Base-by-base conservation (phyloP, 306 rosid species). In the Quercus engelmannii region DNA sequence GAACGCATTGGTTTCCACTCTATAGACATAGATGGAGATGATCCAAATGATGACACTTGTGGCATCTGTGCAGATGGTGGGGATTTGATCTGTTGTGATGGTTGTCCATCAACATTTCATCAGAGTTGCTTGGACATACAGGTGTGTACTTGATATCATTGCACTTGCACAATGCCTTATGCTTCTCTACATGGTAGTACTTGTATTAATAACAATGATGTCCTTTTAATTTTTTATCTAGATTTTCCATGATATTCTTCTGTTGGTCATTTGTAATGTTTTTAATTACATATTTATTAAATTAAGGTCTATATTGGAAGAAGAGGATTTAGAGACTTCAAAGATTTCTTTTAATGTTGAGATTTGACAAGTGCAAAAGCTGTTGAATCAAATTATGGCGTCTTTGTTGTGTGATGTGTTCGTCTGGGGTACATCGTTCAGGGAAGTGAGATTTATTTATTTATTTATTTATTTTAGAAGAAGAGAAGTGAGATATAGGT, bases 61-160 rank as follows among this genome's bases (percentile, higher is more conserved):
- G 93, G 97, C 54, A 87, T 88, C 79, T 94, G 98, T 86, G 98
- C 91, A 79, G 98, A 94, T 80, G 98, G 98, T 69, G 98, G 97
- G 77, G 97, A 94, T 85, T 86, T 94, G 74, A 94, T 94, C 78
- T 94, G 98, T 62, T 94, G 98, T 79, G 98, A 94, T 89, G 85
- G 97, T 46, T 94, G 98, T 78, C 97, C 98, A 46, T 94, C 98
- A 73, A 94, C 98, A 14, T 94, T 94, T 89, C 98, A 94, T 88
- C 97, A 54, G 85, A 90, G 79, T 73, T 94, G 98, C 89, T 83
- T 94, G 88, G 89, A 80, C 76, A 89, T 94, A 73, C 83, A 84
- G 93, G 98, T 91, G 65, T 68, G 38, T 46, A 14, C 81, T 17
- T 64, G 63, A 77, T 80, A 74, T 70, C 70, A 30, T 79, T 55